A percentile compares a stretch with the other conserved stretches of the same genome.
phyloP scores from a whole-genome alignment of 306 rosid species.

The Sechiopsis laciniata region DNA sequence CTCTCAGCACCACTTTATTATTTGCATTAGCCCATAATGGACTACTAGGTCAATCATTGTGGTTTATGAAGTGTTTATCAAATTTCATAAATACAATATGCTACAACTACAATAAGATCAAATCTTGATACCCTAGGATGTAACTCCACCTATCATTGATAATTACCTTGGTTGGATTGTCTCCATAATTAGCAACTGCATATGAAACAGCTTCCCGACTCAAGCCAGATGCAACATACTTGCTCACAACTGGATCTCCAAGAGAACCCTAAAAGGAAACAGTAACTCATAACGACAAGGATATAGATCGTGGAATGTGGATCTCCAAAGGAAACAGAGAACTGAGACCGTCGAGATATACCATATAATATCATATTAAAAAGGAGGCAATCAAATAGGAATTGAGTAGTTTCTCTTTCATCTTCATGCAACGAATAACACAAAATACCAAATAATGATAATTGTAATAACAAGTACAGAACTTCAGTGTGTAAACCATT shows the following conservation, averaged over 20 bases:
- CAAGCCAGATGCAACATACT: constrained; percentile 66
- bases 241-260: constrained; percentile 54
- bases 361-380: neutral
- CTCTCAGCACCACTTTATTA: neutral
- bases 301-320: too few species aligned
- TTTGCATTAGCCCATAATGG: neutral
- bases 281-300: neutral
- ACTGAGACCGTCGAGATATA: neutral
- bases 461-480: too few species aligned
- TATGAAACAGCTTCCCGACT: constrained; percentile 65
- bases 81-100: neutral
- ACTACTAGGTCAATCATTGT: neutral
- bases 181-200: constrained; percentile 75
- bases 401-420: too few species aligned
- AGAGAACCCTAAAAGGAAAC: constrained; percentile 44
- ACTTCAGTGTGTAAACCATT: too few species aligned
- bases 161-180: constrained; percentile 67
- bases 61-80: neutral
- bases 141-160: neutral
- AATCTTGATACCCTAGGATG: neutral
- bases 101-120: neutral
- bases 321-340: neutral
- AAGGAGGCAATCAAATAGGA: too few species aligned
- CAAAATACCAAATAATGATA: neutral
- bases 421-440: neutral